Conservation (phyloP, 768 basidiomycete genomes). For the Pulveroboletus sp. region DNA sequence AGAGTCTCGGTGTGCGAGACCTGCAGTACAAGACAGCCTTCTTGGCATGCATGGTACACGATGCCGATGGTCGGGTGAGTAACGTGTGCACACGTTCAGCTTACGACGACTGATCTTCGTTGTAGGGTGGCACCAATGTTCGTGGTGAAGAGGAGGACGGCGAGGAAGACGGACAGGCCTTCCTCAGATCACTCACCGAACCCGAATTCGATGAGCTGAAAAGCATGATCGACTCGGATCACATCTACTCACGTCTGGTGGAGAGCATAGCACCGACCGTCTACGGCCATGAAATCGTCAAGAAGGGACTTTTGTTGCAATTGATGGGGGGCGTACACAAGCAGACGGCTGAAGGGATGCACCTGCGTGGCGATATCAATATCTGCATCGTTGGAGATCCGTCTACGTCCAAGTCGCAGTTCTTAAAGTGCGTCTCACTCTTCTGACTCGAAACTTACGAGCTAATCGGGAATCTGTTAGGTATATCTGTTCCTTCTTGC, state of each 20-base stretch:
- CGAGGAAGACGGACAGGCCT: conserved; percentile 77
- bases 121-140: conserved; percentile 79
- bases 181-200: conserved; percentile 85
- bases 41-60: conserved; percentile 95
- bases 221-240: conserved; percentile 90
- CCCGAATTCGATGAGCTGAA: conserved; percentile 95
- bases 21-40: conserved; percentile 99
- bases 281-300: conserved; percentile 98
- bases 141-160: conserved; percentile 84
- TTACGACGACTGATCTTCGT: neutral
- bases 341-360: conserved; percentile 92
- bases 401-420: conserved; percentile 96
- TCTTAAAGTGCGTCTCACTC: conserved; percentile 74
- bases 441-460: neutral
- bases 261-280: conserved; percentile 97
- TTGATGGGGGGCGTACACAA: conserved; percentile 99
- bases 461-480: conserved; percentile 37
- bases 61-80: conserved; percentile 83
- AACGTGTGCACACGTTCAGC: neutral
- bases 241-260: conserved; percentile 93
- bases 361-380: conserved; percentile 97
- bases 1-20: conserved; percentile 92
- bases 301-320: conserved; percentile 94
- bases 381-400: conserved; percentile 99
- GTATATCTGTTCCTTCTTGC: conserved; percentile 97